A percentile compares a stretch with the other conserved stretches of the same genome.
These are phyloP conservation scores for Tylopilus cervinicoccineus DNA, from an alignment of 768 basidiomycete species.

Conservation along the genomic window DNA sequence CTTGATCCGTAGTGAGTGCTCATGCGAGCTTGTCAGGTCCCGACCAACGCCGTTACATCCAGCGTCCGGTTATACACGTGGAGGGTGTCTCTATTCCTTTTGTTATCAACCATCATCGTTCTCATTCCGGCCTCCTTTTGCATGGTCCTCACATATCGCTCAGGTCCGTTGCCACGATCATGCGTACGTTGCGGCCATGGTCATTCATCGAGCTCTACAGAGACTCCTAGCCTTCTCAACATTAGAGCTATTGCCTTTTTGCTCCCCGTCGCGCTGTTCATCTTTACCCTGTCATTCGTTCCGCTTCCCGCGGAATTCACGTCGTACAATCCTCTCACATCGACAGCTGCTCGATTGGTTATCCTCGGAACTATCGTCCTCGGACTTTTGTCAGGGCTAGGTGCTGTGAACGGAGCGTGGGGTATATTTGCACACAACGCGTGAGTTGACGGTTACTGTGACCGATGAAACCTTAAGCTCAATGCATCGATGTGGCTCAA, in stretches of 20 bases:
- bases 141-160: conserved; percentile 49
- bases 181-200: not conserved
- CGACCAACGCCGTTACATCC: not conserved
- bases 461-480: conserved; percentile 3
- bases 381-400: conserved; percentile 78
- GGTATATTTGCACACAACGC: conserved; percentile 21
- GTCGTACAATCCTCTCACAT: conserved; percentile 40
- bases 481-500: conserved; percentile 11
- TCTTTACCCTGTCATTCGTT: conserved; percentile 60
- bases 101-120: conserved; percentile 61
- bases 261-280: conserved; percentile 49
- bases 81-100: conserved; percentile 57
- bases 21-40: not conserved
- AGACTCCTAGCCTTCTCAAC: conserved; percentile 24
- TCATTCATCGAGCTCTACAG: conserved; percentile 8
- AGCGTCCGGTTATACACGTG: conserved; percentile 68
- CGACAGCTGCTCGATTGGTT: conserved; percentile 58
- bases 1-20: conserved; percentile 51
- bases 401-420: conserved; percentile 69
- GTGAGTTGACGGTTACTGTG: conserved; percentile 23
- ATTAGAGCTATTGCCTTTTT: conserved; percentile 26
- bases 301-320: conserved; percentile 57
- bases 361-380: conserved; percentile 76
- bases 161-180: conserved; percentile 16
- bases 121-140: conserved; percentile 62